A percentile compares a stretch with the other conserved stretches of the same genome.
phyloP scores from a whole-genome alignment of 768 basidiomycete species.

The Phylloporus arenicola region DNA sequence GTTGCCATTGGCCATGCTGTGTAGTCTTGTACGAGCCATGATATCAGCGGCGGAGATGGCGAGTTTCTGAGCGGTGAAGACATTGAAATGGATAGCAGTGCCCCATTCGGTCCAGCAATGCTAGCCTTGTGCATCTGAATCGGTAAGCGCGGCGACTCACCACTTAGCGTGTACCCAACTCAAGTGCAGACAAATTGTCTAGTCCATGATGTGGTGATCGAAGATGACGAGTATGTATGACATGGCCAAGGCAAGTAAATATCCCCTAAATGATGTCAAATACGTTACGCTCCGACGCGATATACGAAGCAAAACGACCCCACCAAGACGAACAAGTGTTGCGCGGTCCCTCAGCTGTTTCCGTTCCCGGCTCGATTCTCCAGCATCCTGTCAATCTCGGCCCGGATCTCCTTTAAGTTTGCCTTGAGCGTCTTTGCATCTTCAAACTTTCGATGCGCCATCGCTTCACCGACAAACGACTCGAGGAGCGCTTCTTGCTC shows the following conservation, averaged over 20 bases:
- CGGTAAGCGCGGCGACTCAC: not conserved
- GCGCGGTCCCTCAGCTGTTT: not conserved
- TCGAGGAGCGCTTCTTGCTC: slow-evolving; percentile 94
- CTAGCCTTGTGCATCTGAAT: not conserved
- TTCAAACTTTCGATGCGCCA: slow-evolving; percentile 88
- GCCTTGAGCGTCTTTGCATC: slow-evolving; percentile 81
- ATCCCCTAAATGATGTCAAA: slow-evolving; percentile 7
- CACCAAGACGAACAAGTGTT: not conserved
- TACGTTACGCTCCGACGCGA: not conserved
- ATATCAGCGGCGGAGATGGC: not conserved
- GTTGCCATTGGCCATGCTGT: not conserved
- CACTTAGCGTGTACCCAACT: too few relatives aligned
- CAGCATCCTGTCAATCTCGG: slow-evolving; percentile 72
- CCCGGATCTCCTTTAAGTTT: slow-evolving; percentile 77
- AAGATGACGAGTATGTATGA: not conserved
- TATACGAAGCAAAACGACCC: not conserved
- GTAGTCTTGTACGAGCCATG: not conserved
- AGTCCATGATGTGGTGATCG: not conserved
- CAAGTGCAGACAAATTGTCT: not conserved
- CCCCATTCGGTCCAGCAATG: not conserved
- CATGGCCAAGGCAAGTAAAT: not conserved
- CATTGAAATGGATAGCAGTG: not conserved
- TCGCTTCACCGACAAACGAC: slow-evolving; percentile 86
- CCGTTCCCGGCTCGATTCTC: slow-evolving; percentile 25
- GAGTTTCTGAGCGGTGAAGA: not conserved